Evolutionary conservation across 2,329 filamentous ascomycete species (phyloP).

Genomic region (Colletotrichum sp.): DNA sequence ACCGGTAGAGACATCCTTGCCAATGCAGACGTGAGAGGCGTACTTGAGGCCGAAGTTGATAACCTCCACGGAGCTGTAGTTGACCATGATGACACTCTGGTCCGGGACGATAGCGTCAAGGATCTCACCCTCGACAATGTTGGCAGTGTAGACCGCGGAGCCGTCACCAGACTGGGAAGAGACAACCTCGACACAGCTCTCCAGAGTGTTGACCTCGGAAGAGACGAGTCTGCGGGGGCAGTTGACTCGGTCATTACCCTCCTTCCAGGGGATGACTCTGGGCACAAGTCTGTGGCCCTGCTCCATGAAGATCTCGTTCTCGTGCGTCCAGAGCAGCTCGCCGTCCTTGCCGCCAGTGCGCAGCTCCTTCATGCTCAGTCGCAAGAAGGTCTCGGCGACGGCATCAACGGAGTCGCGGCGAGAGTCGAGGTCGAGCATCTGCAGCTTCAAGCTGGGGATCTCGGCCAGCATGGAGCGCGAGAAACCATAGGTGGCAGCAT

Average conservation of each 20-base stretch:
- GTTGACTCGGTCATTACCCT: slow-evolving; percentile 42
- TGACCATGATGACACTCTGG: slow-evolving; percentile 30
- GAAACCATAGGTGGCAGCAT: slow-evolving; percentile 22
- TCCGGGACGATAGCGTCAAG: neutral
- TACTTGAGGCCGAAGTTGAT: slow-evolving; percentile 27
- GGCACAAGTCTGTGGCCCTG: slow-evolving; percentile 37
- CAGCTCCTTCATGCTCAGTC: slow-evolving; percentile 3
- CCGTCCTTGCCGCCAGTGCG: neutral
- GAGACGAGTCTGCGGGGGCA: slow-evolving; percentile 39
- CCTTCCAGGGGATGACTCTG: slow-evolving; percentile 41
- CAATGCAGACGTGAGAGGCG: slow-evolving; percentile 36
- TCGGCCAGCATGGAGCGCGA: slow-evolving; percentile 19
- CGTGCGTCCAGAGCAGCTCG: slow-evolving; percentile 13
- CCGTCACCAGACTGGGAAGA: slow-evolving; percentile 17
- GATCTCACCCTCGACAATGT: slow-evolving; percentile 18
- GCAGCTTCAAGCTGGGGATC: slow-evolving; percentile 18
- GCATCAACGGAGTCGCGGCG: neutral
- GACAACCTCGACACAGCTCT: slow-evolving; percentile 32
- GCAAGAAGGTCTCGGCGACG: slow-evolving; percentile 14
- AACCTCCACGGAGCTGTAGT: slow-evolving; percentile 39
- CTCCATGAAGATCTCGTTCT: slow-evolving; percentile 36
- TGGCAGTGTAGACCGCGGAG: slow-evolving; percentile 24
- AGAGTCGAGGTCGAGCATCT: slow-evolving; percentile 22
- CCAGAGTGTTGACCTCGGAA: slow-evolving; percentile 34
- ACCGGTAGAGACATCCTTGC: slow-evolving; percentile 28